Conservation (phyloP, 2,329 filamentous ascomycete species). For the Colletotrichum cuscutae region DNA sequence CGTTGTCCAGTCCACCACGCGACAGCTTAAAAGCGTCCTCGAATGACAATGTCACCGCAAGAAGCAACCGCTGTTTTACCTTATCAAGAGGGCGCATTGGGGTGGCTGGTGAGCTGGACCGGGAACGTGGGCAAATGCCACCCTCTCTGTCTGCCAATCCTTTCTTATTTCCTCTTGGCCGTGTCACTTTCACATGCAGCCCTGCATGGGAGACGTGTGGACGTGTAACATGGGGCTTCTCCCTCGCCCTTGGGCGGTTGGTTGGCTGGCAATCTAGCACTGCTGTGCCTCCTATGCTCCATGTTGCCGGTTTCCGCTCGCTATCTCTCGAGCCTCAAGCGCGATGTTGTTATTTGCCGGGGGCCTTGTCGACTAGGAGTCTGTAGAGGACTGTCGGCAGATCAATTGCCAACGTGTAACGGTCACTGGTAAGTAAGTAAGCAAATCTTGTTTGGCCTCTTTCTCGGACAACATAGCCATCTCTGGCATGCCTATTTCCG, state of each 20-base stretch:
- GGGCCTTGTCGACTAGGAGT: conserved; percentile 3
- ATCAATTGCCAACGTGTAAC: conserved; percentile 3
- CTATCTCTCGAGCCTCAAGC: not conserved
- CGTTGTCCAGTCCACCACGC: not conserved
- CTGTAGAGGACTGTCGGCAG: not conserved
- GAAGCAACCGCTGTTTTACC: not conserved
- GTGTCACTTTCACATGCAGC: conserved; percentile 21
- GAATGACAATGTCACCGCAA: not conserved
- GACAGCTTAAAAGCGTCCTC: not conserved
- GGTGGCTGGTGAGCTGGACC: not conserved
- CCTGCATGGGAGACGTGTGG: not conserved
- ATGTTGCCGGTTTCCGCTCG: conserved; percentile 4
- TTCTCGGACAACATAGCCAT: not conserved
- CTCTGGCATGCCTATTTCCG: not conserved
- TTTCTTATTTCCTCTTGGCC: conserved; percentile 19
- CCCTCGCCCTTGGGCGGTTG: not conserved
- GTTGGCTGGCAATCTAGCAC: not conserved
- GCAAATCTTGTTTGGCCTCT: not conserved
- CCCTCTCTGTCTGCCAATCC: not conserved
- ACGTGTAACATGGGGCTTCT: conserved; percentile 9
- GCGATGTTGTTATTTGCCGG: not conserved
- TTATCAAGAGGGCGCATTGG: not conserved
- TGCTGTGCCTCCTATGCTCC: not conserved
- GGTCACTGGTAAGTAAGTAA: not conserved
- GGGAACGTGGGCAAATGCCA: not conserved